These are phyloP conservation scores for Xylariaceae sp. DNA, from an alignment of 2,329 filamentous ascomycete genomes.

Conservation along the genomic window DNA sequence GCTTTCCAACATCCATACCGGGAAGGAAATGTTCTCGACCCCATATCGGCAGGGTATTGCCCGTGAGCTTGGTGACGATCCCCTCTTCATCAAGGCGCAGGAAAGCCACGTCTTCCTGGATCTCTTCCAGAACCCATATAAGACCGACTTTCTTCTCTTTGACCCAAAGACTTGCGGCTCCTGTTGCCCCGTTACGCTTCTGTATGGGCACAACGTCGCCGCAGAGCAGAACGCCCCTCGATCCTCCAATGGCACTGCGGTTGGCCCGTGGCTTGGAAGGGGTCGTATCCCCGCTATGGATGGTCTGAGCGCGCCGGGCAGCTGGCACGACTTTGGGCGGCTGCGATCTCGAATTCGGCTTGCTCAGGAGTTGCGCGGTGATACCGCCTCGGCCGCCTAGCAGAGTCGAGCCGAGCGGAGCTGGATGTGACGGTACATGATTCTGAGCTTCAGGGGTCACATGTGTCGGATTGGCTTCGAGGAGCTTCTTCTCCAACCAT, in stretches of 20 bases:
- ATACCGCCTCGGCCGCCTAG: conserved; percentile 69
- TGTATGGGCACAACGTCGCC: conserved; percentile 98
- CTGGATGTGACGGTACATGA: conserved; percentile 29
- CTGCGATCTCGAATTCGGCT: conserved; percentile 57
- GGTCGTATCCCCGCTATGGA: conserved; percentile 48
- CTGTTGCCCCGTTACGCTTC: conserved; percentile 86
- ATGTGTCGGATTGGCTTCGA: conserved; percentile 47
- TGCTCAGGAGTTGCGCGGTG: conserved; percentile 80
- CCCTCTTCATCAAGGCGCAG: conserved; percentile 73
- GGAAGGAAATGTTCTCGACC: conserved; percentile 58
- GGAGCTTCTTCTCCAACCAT: conserved; percentile 84
- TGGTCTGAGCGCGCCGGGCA: conserved; percentile 56
- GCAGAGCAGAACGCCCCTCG: conserved; percentile 82
- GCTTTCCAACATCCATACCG: conserved; percentile 66
- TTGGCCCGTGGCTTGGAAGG: conserved; percentile 46
- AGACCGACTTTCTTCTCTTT: conserved; percentile 92
- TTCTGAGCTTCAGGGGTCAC: conserved; percentile 30
- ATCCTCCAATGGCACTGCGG: conserved; percentile 67
- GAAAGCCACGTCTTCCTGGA: conserved; percentile 83
- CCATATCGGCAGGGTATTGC: conserved; percentile 83
- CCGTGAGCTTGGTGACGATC: conserved; percentile 59
- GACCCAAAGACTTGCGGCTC: conserved; percentile 94
- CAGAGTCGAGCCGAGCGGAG: conserved; percentile 38
- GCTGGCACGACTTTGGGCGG: conserved; percentile 40
- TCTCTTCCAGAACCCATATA: conserved; percentile 98